Percentiles rank a stretch among this genome's conserved stretches.
These are phyloP conservation scores for Globisporangium acanthophoron DNA, from an alignment of 352 stramenopile species.

Conservation along the genomic window DNA sequence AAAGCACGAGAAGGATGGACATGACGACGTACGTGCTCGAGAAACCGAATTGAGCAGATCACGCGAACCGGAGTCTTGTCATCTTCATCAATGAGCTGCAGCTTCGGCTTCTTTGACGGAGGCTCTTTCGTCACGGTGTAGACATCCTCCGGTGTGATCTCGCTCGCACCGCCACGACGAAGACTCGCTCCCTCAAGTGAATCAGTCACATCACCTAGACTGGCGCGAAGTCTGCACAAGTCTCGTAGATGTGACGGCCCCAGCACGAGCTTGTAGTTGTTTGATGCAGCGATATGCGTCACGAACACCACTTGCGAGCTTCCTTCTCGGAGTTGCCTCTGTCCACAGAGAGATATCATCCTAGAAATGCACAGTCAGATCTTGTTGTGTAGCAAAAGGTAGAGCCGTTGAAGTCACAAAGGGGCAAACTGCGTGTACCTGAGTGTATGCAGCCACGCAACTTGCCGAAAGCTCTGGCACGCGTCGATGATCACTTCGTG, in stretches of 20 bases:
- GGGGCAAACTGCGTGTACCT: slow-evolving; percentile 23
- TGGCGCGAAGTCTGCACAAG: slow-evolving; percentile 13
- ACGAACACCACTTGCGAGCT: slow-evolving; percentile 16
- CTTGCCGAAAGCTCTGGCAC: slow-evolving; percentile 55
- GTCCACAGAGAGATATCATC: slow-evolving; percentile 15
- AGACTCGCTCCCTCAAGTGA: not conserved
- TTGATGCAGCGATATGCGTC: slow-evolving; percentile 18
- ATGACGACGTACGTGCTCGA: not conserved
- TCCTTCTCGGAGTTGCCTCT: slow-evolving; percentile 3
- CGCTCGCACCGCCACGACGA: not conserved
- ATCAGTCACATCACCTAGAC: slow-evolving; percentile 3
- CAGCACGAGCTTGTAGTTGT: slow-evolving; percentile 37
- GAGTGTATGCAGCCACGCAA: slow-evolving; percentile 54
- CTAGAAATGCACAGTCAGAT: slow-evolving; percentile 4
- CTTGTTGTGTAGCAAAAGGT: not conserved
- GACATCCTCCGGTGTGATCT: not conserved
- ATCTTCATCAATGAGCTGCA: slow-evolving; percentile 8
- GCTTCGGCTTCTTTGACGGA: slow-evolving; percentile 18
- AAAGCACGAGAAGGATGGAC: not conserved
- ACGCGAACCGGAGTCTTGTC: slow-evolving; percentile 10
- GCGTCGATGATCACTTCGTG: slow-evolving; percentile 43
- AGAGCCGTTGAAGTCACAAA: not conserved
- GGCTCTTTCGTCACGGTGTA: slow-evolving; percentile 9
- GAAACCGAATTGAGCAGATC: slow-evolving; percentile 12
- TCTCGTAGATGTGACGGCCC: slow-evolving; percentile 36